Conservation (phyloP, 2,329 filamentous ascomycete species). For the Ophiostoma triangulosporum region DNA sequence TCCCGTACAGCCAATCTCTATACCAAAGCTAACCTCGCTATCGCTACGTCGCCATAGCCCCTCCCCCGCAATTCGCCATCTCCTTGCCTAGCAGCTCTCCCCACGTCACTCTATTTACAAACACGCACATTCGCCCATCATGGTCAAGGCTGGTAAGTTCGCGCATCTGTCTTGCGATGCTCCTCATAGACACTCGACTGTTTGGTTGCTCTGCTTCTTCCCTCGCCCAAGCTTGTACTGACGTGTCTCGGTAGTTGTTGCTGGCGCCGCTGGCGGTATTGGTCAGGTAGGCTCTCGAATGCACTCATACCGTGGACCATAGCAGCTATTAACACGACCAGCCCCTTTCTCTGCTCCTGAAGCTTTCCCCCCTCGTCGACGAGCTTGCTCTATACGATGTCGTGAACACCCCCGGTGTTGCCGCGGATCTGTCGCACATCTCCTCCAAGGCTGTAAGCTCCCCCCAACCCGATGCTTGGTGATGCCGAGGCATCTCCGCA, state of each 20-base stretch:
- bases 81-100: constrained; percentile 13
- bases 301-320: too few species aligned
- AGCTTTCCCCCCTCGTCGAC: constrained; percentile 74
- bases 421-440: constrained; percentile 94
- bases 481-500: constrained; percentile 3
- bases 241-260: constrained; percentile 46
- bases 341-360: constrained; percentile 93
- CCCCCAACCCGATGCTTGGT: not conserved
- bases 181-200: not conserved
- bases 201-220: not conserved
- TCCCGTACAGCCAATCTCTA: not conserved
- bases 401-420: constrained; percentile 94
- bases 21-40: not conserved
- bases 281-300: constrained; percentile 58
- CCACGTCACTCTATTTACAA: not conserved
- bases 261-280: constrained; percentile 96
- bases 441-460: constrained; percentile 63
- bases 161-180: not conserved
- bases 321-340: constrained; percentile 23
- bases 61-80: constrained; percentile 14
- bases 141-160: constrained; percentile 26
- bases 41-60: constrained; percentile 14
- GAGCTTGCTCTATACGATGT: constrained; percentile 98
- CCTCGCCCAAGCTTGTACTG: not conserved
- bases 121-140: constrained; percentile 17